These are phyloP conservation scores for Blumeria hordei DNA, from an alignment of 2,329 filamentous ascomycete genomes.

Conservation along the genomic window DNA sequence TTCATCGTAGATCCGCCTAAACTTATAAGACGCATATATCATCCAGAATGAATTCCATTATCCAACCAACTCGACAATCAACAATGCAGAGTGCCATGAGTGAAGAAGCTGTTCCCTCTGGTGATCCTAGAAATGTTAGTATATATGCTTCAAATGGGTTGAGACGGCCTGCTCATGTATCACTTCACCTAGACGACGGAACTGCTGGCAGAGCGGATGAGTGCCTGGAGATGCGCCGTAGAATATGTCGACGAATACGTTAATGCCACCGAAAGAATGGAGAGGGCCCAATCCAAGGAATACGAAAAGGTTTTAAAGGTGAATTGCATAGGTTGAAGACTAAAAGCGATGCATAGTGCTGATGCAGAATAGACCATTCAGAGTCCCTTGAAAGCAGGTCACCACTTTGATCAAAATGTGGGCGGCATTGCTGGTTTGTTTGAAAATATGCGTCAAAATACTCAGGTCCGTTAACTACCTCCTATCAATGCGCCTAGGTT, in stretches of 20 bases:
- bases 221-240: constrained; percentile 89
- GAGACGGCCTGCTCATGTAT: neutral
- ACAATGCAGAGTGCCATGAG: constrained; percentile 9
- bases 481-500: neutral
- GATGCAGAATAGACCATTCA: constrained; percentile 42
- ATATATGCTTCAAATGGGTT: neutral
- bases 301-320: constrained; percentile 88
- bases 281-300: constrained; percentile 71
- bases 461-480: constrained; percentile 27
- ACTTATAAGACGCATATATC: too few species aligned
- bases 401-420: constrained; percentile 81
- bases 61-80: constrained; percentile 10
- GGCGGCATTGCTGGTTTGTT: constrained; percentile 77
- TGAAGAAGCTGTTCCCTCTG: constrained; percentile 12
- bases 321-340: neutral
- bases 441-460: constrained; percentile 83
- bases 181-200: constrained; percentile 37
- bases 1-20: too few species aligned
- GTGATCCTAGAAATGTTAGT: constrained; percentile 14
- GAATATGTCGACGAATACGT: constrained; percentile 84
- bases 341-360: too few species aligned
- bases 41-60: too few species aligned
- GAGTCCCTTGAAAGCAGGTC: constrained; percentile 63
- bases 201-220: constrained; percentile 65
- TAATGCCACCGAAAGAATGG: constrained; percentile 59